phyloP scores from a whole-genome alignment of 1,139 yeast species.

The Magnusiomyces magnusii region DNA sequence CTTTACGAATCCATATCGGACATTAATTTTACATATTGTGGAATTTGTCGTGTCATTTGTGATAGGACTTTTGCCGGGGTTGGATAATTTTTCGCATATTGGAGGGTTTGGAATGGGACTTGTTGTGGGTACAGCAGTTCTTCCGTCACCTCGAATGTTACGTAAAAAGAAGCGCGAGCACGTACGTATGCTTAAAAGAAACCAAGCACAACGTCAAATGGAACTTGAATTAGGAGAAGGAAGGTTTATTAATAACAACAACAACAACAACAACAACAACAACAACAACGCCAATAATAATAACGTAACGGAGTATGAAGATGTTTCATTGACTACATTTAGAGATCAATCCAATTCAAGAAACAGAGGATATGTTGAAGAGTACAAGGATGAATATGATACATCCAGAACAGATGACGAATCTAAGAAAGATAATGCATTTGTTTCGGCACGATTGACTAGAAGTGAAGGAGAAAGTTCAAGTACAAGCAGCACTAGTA shows the following conservation, averaged over 20 bases:
- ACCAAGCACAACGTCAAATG: background rate
- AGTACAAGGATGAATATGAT: background rate
- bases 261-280: too few species aligned
- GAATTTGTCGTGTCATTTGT: slow-evolving; percentile 58
- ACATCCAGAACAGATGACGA: background rate
- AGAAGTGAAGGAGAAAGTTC: background rate
- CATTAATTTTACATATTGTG: slow-evolving; percentile 43
- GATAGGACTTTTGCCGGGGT: slow-evolving; percentile 62
- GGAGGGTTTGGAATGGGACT: slow-evolving; percentile 70
- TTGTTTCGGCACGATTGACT: background rate
- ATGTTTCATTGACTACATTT: slow-evolving; percentile 3
- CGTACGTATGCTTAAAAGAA: background rate
- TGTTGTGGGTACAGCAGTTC: slow-evolving; percentile 43
- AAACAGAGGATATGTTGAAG: background rate
- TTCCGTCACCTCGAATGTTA: slow-evolving; percentile 48
- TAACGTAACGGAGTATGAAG: slow-evolving; percentile 4
- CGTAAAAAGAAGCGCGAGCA: slow-evolving; percentile 19
- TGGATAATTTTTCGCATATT: slow-evolving; percentile 69
- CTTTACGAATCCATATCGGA: slow-evolving; percentile 37
- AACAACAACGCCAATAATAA: background rate
- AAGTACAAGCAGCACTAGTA: background rate
- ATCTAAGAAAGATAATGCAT: background rate
- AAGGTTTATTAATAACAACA: too few species aligned
- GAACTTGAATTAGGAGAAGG: background rate
- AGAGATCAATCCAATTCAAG: background rate